Conservation (phyloP, 495 filamentous ascomycete species). For the Aspergillus conjunctus region DNA sequence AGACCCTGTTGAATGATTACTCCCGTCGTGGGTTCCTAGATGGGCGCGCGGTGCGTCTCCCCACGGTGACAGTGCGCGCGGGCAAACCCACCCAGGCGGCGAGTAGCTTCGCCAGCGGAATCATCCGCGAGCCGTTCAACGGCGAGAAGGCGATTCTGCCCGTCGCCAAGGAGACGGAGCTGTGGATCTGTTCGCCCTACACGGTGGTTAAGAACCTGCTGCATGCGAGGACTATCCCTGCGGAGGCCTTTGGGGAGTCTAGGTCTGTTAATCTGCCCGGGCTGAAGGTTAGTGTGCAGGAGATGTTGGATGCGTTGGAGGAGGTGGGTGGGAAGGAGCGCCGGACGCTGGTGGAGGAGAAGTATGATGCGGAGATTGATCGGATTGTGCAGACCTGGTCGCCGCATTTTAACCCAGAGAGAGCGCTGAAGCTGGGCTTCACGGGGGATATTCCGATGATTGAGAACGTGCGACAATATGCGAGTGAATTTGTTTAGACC, state of each 20-base stretch:
- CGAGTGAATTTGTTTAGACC: conserved; percentile 31
- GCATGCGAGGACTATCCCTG: conserved; percentile 58
- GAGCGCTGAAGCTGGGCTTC: conserved; percentile 62
- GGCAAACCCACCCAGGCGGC: conserved; percentile 77
- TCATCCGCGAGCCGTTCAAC: conserved; percentile 66
- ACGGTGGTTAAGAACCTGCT: conserved; percentile 72
- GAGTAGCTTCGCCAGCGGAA: conserved; percentile 71
- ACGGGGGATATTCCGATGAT: conserved; percentile 58
- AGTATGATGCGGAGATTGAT: conserved; percentile 65
- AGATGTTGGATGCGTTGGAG: conserved; percentile 74
- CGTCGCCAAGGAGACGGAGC: conserved; percentile 50
- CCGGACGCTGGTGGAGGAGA: conserved; percentile 63
- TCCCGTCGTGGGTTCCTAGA: conserved; percentile 70
- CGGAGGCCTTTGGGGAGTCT: conserved; percentile 54
- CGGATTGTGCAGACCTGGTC: conserved; percentile 76
- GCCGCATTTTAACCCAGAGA: conserved; percentile 62
- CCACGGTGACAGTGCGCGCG: conserved; percentile 73
- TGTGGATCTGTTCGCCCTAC: conserved; percentile 70
- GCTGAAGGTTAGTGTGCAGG: conserved; percentile 67
- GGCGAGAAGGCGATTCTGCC: conserved; percentile 69
- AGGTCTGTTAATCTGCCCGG: conserved; percentile 75
- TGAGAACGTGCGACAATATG: conserved; percentile 59
- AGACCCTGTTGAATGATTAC: conserved; percentile 75
- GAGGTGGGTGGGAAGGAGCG: conserved; percentile 70
- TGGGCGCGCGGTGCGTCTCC: conserved; percentile 67